Base-by-base conservation (phyloP, 805 yeast species). In the Candida ponderosae region DNA sequence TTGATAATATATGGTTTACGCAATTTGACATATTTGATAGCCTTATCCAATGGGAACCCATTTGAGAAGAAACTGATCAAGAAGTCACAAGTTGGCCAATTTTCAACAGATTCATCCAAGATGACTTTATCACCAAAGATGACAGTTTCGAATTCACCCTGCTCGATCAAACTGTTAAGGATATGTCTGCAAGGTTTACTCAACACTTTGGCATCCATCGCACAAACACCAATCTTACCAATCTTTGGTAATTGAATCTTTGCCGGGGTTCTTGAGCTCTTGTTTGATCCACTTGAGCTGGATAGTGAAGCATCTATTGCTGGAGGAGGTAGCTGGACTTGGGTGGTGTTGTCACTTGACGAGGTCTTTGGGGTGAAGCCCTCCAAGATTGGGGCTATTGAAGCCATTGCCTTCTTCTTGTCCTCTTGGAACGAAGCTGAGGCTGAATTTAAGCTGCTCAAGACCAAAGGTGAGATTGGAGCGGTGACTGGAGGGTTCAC, bases 21-120 rank as follows among this genome's bases (percentile, higher is more conserved):
- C 42, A 89, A 73, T 44, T 87, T 81, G 29, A 79, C 96, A 52
- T 93, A 93, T 18, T 79, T 72, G 40, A 93, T 90, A 3, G 98
- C 99, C 59, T 93, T 93, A 48, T 90, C 95, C 32, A 93, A 67
- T 0, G 99, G 99, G 62, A 93, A 93, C 0, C 99, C 99, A 23
- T 79, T 76, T n/a, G 95, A 84, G 59, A 93, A 93, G 60, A 93
- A 93, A 47, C 90, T 81, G 43, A 93, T 85, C 44, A 93, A 68
- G 53, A 87, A 93, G 57, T 93, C 99, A 65, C 98, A 93, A 28
- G 96, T 87, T 29, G 99, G 99, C 99, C 99, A 93, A 57, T 88
- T 87, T 63, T 93, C 97, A 41, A 93, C 75, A 14, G 73, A 65
- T 63, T 94, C 98, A 60, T 93, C 98, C 39, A 93, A 63, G 36